phyloP scores from a whole-genome alignment of 2,329 filamentous ascomycete species.

The Gnomoniopsis sp. region DNA sequence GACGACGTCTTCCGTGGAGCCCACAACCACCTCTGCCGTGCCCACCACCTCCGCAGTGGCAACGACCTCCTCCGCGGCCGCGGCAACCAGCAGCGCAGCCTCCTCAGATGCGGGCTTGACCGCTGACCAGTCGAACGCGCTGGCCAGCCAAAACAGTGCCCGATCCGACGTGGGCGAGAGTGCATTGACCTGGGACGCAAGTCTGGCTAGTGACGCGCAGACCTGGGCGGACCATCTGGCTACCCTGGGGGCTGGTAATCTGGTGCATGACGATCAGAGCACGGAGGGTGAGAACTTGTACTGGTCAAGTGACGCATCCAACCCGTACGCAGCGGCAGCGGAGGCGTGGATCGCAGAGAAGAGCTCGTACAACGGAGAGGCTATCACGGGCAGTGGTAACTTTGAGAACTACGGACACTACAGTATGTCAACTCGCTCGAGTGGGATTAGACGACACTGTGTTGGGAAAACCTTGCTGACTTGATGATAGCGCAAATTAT shows the following conservation, averaged over 20 bases:
- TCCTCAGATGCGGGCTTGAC: slow-evolving; percentile 8
- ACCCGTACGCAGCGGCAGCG: slow-evolving; percentile 14
- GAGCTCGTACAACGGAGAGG: slow-evolving; percentile 18
- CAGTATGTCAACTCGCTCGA: slow-evolving; percentile 5
- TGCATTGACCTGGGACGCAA: slow-evolving; percentile 18
- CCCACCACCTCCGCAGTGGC: not conserved
- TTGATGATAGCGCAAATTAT: slow-evolving; percentile 17
- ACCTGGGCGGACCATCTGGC: slow-evolving; percentile 19
- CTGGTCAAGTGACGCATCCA: slow-evolving; percentile 15
- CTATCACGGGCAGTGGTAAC: slow-evolving; percentile 15
- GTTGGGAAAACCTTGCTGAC: not conserved
- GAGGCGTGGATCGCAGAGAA: slow-evolving; percentile 19
- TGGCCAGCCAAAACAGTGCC: slow-evolving; percentile 19
- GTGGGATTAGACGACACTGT: not conserved
- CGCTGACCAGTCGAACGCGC: slow-evolving; percentile 13
- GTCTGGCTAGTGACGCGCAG: slow-evolving; percentile 17
- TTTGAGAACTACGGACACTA: slow-evolving; percentile 22
- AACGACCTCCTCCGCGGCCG: slow-evolving; percentile 1
- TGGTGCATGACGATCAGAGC: slow-evolving; percentile 9
- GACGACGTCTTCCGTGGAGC: not conserved
- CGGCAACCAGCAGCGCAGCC: not conserved
- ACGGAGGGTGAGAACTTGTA: slow-evolving; percentile 21
- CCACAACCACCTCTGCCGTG: not conserved
- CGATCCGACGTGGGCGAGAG: slow-evolving; percentile 12
- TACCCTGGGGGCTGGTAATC: slow-evolving; percentile 4